A percentile compares a stretch with the other conserved stretches of the same genome.
phyloP scores from a whole-genome alignment of 1,284 basidiomycete genomes.

The Sporisorium graminicola region DNA sequence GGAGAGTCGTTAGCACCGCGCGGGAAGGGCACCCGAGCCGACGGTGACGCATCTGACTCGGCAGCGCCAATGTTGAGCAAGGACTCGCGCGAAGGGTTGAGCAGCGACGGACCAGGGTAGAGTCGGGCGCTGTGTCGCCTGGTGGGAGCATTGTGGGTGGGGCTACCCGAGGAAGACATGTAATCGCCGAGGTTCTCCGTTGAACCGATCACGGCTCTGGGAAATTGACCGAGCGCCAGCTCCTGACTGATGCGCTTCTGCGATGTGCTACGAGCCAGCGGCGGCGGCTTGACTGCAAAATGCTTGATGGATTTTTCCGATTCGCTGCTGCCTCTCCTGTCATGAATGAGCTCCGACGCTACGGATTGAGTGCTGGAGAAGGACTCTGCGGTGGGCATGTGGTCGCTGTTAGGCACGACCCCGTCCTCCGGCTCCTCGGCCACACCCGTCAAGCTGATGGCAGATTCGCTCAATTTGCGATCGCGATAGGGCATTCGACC shows the following conservation, averaged over 20 bases:
- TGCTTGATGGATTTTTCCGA: conserved; percentile 42
- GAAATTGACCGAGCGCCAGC: conserved; percentile 51
- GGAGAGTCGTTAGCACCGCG: conserved; percentile 52
- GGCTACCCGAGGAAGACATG: conserved; percentile 35
- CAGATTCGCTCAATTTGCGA: conserved; percentile 63
- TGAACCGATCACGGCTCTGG: conserved; percentile 44
- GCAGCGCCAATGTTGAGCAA: conserved; percentile 24
- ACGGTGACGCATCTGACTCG: conserved; percentile 26
- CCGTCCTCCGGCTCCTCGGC: conserved; percentile 57
- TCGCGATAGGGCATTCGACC: conserved; percentile 58
- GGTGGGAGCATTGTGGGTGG: conserved; percentile 49
- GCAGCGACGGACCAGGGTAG: conserved; percentile 49
- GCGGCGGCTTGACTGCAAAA: conserved; percentile 21
- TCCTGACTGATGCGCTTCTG: conserved; percentile 63
- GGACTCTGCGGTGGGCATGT: conserved; percentile 13
- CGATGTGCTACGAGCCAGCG: conserved; percentile 46
- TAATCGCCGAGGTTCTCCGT: conserved; percentile 54
- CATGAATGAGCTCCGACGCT: conserved; percentile 15
- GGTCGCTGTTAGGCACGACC: conserved; percentile 2
- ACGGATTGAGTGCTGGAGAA: conserved; percentile 24
- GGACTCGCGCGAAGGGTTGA: conserved; percentile 58
- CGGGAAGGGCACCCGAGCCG: conserved; percentile 56
- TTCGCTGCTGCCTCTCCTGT: conserved; percentile 47
- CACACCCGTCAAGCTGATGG: conserved; percentile 58
- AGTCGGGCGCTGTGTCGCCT: conserved; percentile 60